Evolutionary conservation across 2,329 filamentous ascomycete genomes (phyloP), one percentile per base, ranked within the genome.

Genomic region (Xylaria sp.): DNA sequence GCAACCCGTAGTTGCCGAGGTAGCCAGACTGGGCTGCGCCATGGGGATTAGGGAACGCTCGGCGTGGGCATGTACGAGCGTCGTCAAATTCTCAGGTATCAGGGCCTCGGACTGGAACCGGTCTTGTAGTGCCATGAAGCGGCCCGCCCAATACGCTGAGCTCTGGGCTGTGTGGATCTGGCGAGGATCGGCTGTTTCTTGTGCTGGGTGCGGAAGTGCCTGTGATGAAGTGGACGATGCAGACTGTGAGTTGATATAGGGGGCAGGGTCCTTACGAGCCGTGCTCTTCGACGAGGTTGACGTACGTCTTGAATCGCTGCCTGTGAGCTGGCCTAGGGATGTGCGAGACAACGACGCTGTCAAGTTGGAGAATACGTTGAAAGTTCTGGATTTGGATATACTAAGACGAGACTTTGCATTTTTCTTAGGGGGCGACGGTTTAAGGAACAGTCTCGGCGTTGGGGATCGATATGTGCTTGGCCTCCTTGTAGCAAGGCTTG

Each of bases 101-200:
- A 84, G 74, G 27, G 74, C 72, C 69, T 85, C 83, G 65, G 78
- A 81, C 61, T 80, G 81, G 69, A 84, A 82, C n/a, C 81, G 82
- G 76, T 90, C 88, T 57, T 85, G 81, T 0, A 90, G 76, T 1
- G 86, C 78, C 57, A 83, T 78, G 73, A 90, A 89, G 44, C 89
- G 86, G 20, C 89, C 89, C 11, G 83, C 80, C 89, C 89, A 91
- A 75, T 89, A 90, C 2, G 80, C 76, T 1, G 83, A 81, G 5
- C 82, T 77, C 71, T 85, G 82, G 1, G 84, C 81, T 0, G 74
- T 77, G 57, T 75, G 74, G 15, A 88, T 76, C 27, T 77, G 65
- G 31, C 69, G 72, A n/a, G 73, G 69, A 39, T 76, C 71, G 36
- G 54, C 13, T 25, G 36, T 36, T 11, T 44, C 58, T 13, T 29